Evolutionary conservation across 345 rosid genomes (phyloP), one percentile per base, ranked within the genome.

Genomic region (Leavenworthia alabamica): DNA sequence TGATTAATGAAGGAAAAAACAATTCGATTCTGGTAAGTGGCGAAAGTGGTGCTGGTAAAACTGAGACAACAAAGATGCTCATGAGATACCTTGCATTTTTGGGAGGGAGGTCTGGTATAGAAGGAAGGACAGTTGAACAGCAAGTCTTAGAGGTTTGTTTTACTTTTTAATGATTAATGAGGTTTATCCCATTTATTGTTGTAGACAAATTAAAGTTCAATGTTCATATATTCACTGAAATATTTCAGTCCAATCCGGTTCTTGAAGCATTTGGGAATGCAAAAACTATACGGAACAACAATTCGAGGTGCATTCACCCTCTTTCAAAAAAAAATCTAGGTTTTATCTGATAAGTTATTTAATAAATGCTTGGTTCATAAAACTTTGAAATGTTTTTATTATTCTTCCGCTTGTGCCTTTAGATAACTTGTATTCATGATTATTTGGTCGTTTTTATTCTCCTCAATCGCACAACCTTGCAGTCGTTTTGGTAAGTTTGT

Each of bases 261-360:
- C 96, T 90, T 10, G 97, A 90, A 82, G 97, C 97, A 60, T 90
- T 90, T 79, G 97, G 97, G 66, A 90, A 90, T 82, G 97, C 97
- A 17, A 90, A 90, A 75, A 90, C 97, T 33, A 82, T 87, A 26
- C 81, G 95, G 80, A 90, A 90, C 77, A 90, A 87, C 84, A 90
- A 90, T 72, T 90, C 97, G 33, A 87, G 97, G 97, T 84, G 49
- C 43, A 48, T 70, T 55, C 54, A 15, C 29, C 23, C 15, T 40
- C 61, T 26, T 70, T 56, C 53, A 51, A 41, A 40, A 41, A 40
- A 41, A 45, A 33, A 33, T 47, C 16, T 22, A 4, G 15, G 35
- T 16, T 39, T 19, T 40, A 14, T 26, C 51, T 46, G 40, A 48
- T 56, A 4, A 28, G 22, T 16, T 58, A 29, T 33, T 28, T 20